Conservation (phyloP, 2,329 filamentous ascomycete species). For the Apiospora rasikravindrae region DNA sequence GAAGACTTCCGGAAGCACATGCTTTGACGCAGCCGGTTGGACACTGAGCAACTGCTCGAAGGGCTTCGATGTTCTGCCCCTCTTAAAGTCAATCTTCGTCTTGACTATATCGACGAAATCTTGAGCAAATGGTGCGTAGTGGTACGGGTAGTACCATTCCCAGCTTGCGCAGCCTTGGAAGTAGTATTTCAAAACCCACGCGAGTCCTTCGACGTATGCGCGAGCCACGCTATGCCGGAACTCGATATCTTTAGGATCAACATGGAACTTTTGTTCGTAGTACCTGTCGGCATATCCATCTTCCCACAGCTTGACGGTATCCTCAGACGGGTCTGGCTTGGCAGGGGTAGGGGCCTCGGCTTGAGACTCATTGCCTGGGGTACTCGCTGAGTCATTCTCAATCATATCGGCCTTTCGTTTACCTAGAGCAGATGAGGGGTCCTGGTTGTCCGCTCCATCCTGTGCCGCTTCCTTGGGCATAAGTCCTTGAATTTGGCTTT, state of each 20-base stretch:
- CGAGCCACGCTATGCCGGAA: conserved; percentile 89
- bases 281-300: conserved; percentile 94
- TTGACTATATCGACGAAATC: conserved; percentile 87
- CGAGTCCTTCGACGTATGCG: conserved; percentile 92
- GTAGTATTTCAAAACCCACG: conserved; percentile 96
- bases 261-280: conserved; percentile 95
- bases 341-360: conserved; percentile 53
- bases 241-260: conserved; percentile 77
- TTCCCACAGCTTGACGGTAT: conserved; percentile 92
- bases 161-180: conserved; percentile 98
- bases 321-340: conserved; percentile 68
- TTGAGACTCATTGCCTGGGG: conserved; percentile 65
- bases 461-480: conserved; percentile 32
- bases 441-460: conserved; percentile 37
- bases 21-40: conserved; percentile 88
- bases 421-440: conserved; percentile 58
- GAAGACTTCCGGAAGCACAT: conserved; percentile 87
- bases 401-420: conserved; percentile 81
- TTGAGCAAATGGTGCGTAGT: conserved; percentile 96
- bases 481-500: conserved; percentile 72
- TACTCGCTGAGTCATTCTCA: conserved; percentile 64
- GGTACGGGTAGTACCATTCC: conserved; percentile 99
- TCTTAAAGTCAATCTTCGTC: conserved; percentile 80
- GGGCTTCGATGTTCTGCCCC: conserved; percentile 83
- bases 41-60: conserved; percentile 99